These are phyloP conservation scores for Aspergillus funiculosus DNA, from an alignment of 495 filamentous ascomycete species.

Conservation along the genomic window DNA sequence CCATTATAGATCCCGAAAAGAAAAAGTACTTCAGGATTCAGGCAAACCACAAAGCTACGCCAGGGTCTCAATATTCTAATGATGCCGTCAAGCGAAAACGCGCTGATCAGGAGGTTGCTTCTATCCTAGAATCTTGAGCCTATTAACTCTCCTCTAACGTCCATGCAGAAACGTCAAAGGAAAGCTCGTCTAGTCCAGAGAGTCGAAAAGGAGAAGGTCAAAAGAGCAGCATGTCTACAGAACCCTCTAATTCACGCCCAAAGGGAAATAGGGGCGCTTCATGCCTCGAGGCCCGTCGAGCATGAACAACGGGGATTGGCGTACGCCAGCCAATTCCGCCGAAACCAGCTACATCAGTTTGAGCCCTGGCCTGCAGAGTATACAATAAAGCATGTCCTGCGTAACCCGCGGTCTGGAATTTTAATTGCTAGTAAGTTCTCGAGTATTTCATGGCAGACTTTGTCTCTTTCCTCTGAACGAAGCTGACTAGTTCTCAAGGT, in stretches of 20 bases:
- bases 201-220: conserved; percentile 31
- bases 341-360: conserved; percentile 31
- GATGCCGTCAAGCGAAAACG: conserved; percentile 42
- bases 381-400: conserved; percentile 32
- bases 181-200: conserved; percentile 25
- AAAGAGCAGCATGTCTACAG: conserved; percentile 23
- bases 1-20: conserved; percentile 43
- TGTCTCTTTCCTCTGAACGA: background rate
- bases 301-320: conserved; percentile 25
- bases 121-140: background rate
- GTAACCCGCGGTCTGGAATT: conserved; percentile 32
- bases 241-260: conserved; percentile 26
- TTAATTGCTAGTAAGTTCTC: conserved; percentile 34
- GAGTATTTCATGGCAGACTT: background rate
- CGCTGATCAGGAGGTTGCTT: conserved; percentile 31
- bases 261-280: conserved; percentile 25
- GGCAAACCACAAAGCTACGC: conserved; percentile 42
- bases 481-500: conserved; percentile 21
- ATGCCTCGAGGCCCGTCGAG: conserved; percentile 12
- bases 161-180: conserved; percentile 26
- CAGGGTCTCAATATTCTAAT: conserved; percentile 41
- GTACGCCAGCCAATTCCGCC: conserved; percentile 32
- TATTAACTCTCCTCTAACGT: conserved; percentile 11
- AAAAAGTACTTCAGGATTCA: conserved; percentile 55
- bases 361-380: conserved; percentile 30